These are phyloP conservation scores for Fusarium brachygibbosum DNA, from an alignment of 2,329 filamentous ascomycete species.

Conservation along the genomic window DNA sequence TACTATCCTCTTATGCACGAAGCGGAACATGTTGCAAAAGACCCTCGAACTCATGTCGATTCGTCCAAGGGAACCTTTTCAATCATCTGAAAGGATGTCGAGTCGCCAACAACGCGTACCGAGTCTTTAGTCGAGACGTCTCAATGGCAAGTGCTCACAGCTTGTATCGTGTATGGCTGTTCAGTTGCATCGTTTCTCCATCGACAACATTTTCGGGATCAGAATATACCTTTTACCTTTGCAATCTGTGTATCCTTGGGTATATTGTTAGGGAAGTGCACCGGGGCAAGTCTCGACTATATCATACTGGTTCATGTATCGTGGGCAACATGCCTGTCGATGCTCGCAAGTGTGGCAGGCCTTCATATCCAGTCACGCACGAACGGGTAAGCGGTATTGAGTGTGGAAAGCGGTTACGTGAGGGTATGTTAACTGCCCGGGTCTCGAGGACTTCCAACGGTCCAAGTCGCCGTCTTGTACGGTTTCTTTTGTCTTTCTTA, in stretches of 20 bases:
- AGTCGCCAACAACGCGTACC: constrained; percentile 21
- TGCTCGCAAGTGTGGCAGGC: constrained; percentile 39
- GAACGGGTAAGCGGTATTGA: constrained; percentile 19
- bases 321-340: constrained; percentile 46
- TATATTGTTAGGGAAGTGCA: constrained; percentile 32
- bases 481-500: not conserved
- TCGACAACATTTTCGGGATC: constrained; percentile 40
- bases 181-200: constrained; percentile 45
- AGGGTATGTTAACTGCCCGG: constrained; percentile 19
- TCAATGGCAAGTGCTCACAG: constrained; percentile 41
- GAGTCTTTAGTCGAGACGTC: constrained; percentile 28
- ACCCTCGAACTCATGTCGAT: constrained; percentile 40
- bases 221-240: constrained; percentile 38
- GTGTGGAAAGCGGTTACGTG: not conserved
- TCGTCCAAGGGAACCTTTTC: constrained; percentile 8
- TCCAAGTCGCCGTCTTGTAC: not conserved
- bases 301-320: constrained; percentile 46
- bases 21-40: constrained; percentile 2
- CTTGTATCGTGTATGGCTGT: constrained; percentile 46
- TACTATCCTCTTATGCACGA: constrained; percentile 4
- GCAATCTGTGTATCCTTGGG: constrained; percentile 36
- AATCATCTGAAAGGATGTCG: constrained; percentile 14
- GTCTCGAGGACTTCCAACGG: not conserved
- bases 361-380: constrained; percentile 16
- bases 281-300: constrained; percentile 42